These are phyloP conservation scores for Fusarium pseudoanthophilum DNA, from an alignment of 2,329 filamentous ascomycete genomes.

Conservation along the genomic window DNA sequence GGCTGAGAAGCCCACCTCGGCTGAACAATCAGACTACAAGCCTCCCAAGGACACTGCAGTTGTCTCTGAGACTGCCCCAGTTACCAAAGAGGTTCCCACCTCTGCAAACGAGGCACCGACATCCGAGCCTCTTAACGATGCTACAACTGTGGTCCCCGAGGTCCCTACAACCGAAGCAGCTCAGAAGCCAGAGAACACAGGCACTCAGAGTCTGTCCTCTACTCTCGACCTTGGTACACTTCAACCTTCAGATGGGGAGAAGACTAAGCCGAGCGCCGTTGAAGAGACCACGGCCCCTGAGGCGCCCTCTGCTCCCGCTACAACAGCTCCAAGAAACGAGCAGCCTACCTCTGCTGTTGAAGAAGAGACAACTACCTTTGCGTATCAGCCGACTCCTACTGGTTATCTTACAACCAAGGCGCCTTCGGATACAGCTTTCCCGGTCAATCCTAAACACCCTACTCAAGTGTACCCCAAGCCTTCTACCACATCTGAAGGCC, in stretches of 20 bases:
- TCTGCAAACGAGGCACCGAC: not conserved
- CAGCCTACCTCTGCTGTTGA: slow-evolving; percentile 1
- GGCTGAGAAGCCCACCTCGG: not conserved
- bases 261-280: slow-evolving; percentile 9
- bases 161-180: slow-evolving; percentile 9
- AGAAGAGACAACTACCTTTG: slow-evolving; percentile 6
- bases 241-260: slow-evolving; percentile 23
- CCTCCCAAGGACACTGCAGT: not conserved
- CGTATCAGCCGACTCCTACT: slow-evolving; percentile 17
- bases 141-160: slow-evolving; percentile 5
- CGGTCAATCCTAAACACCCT: slow-evolving; percentile 12
- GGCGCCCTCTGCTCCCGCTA: slow-evolving; percentile 6
- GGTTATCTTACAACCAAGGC: slow-evolving; percentile 12
- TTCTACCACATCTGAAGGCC: not conserved
- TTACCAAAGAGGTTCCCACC: slow-evolving; percentile 2
- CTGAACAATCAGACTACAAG: slow-evolving; percentile 1
- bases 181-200: slow-evolving; percentile 20
- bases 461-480: slow-evolving; percentile 6
- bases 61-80: slow-evolving; percentile 1
- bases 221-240: slow-evolving; percentile 42
- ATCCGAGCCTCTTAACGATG: slow-evolving; percentile 2
- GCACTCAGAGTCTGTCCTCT: slow-evolving; percentile 15
- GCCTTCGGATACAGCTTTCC: slow-evolving; percentile 13
- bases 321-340: slow-evolving; percentile 4
- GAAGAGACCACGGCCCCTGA: slow-evolving; percentile 23